A percentile compares a stretch with the other conserved stretches of the same genome.
Conservation (phyloP, 306 rosid genomes). For the Styphnolobium japonicum region DNA sequence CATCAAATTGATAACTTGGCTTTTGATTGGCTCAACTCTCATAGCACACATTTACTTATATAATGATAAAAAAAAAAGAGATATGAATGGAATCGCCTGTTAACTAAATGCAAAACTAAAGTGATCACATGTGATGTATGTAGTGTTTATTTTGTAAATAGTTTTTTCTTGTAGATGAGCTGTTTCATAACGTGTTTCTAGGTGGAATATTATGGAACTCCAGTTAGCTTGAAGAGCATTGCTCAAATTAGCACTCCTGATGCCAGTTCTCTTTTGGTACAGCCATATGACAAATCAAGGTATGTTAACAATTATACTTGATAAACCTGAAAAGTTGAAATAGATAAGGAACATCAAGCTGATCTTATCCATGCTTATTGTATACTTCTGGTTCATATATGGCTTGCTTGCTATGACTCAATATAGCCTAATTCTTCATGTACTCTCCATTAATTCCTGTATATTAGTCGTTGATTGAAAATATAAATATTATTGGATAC, state of each 20-base stretch:
- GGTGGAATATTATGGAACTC: conserved; percentile 97
- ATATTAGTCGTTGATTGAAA: not conserved
- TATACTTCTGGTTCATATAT: not conserved
- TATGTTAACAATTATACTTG: conserved; percentile 17
- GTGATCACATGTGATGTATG: not conserved
- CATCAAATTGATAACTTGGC: not conserved
- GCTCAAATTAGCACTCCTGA: conserved; percentile 98
- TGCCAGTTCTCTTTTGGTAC: conserved; percentile 75
- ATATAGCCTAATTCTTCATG: not conserved
- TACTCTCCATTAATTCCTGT: not conserved
- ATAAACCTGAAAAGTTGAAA: conserved; percentile 14
- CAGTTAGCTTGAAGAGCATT: conserved; percentile 89
- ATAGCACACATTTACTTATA: not conserved
- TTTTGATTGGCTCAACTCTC: not conserved
- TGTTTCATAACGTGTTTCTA: conserved; percentile 35
- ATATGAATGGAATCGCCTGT: not conserved
- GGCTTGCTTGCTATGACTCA: not conserved
- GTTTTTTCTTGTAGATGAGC: conserved; percentile 22
- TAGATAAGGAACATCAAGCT: not conserved
- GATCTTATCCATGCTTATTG: conserved; percentile 15
- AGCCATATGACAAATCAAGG: conserved; percentile 97
- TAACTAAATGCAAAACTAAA: not conserved
- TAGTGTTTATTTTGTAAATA: not conserved
- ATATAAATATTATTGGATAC: not conserved
- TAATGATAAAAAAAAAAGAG: not conserved